Base-by-base conservation (phyloP, 2,329 filamentous ascomycete genomes). In the Diaporthe longicolla region DNA sequence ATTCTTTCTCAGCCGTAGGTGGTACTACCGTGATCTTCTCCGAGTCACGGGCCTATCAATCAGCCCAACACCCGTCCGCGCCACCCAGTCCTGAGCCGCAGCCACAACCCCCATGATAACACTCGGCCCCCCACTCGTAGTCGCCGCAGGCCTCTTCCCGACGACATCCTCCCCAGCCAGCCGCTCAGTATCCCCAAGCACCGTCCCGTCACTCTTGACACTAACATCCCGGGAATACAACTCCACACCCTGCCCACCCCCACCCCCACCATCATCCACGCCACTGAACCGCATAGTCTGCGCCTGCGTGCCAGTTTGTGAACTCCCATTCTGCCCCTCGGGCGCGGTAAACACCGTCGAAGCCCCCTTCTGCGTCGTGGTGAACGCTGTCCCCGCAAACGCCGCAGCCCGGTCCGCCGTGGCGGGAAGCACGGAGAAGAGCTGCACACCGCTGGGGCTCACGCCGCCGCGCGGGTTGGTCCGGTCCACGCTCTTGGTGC, bases 401-500 rank as follows among this genome's bases (percentile, higher is more conserved):
- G 45, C 4, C 37, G n/a, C 2, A 7, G 70, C 54, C n/a, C 69
- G 76, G 45, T 74, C 65, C 8, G 76, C 40, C 66, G 79, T 54
- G 52, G 79, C 73, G 72, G 83, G 61, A 5, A 81, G 73, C 45
- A 50, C 73, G 32, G 82, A 77, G 77, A 92, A 92, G 0, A 87
- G 88, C 76, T 93, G 89, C 3, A 93, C 81, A 1, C 90, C 90
- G 0, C 87, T 90, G 0, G 92, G 89, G 61, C 93, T 86, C 4
- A 86, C 84, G 13, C 82, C 78, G 13, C 78, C 77, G 9, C 86
- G 86, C 0, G 76, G 70, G 2, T 85, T 78, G 26, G 81, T 78
- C 37, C 85, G 75, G 11, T 80, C 73, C 48, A 87, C 77, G 4
- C 84, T 84, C 76, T 89, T 87, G 48, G 83, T 78, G 3, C 87